These are phyloP conservation scores for Mortierella sp. DNA, from an alignment of 371 early-diverging fungal species.

Conservation along the genomic window DNA sequence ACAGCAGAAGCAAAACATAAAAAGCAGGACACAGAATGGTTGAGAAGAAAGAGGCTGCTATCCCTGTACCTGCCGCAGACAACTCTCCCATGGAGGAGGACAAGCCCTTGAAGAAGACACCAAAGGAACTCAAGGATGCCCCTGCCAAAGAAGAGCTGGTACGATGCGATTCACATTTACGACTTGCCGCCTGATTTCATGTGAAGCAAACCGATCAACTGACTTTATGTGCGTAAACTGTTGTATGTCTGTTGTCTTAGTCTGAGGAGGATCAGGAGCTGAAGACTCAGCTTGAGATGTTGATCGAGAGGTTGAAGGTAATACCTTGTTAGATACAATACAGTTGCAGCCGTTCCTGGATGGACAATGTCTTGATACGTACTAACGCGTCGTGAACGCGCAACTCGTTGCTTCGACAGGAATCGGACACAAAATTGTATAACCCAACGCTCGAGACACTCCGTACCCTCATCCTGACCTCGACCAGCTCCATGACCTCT, in stretches of 20 bases:
- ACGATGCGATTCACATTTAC: background rate
- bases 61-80: conserved; percentile 53
- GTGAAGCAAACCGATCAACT: background rate
- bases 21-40: conserved; percentile 28
- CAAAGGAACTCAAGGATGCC: conserved; percentile 53
- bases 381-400: conserved; percentile 24
- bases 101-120: conserved; percentile 53
- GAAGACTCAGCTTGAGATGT: conserved; percentile 92
- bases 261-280: conserved; percentile 96
- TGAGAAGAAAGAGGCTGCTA: conserved; percentile 45
- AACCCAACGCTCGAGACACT: conserved; percentile 89
- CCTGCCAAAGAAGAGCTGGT: conserved; percentile 53
- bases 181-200: too few relatives aligned
- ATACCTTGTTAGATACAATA: background rate
- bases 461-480: conserved; percentile 89
- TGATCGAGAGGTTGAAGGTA: conserved; percentile 90
- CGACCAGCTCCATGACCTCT: conserved; percentile 97
- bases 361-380: too few relatives aligned
- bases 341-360: background rate
- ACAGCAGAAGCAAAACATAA: background rate
- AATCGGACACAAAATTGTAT: conserved; percentile 78
- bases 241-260: conserved; percentile 58
- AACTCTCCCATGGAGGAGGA: conserved; percentile 55
- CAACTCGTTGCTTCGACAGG: conserved; percentile 57
- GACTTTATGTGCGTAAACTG: background rate